These are phyloP conservation scores for Alternaria solani DNA, from an alignment of 2,329 filamentous ascomycete genomes.

Conservation along the genomic window DNA sequence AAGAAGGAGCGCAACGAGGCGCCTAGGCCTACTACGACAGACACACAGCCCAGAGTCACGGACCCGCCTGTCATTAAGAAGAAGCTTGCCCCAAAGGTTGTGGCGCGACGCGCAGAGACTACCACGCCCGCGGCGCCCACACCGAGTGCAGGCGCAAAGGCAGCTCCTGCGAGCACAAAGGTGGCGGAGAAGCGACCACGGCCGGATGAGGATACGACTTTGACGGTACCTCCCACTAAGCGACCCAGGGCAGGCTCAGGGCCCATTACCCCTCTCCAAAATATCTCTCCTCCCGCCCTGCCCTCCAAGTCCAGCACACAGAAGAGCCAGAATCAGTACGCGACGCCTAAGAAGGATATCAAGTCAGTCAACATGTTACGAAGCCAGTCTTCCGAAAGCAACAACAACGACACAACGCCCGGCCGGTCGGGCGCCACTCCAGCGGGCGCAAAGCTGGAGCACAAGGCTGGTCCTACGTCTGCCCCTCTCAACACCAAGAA, in stretches of 20 bases:
- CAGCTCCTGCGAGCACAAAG: slow-evolving; percentile 22
- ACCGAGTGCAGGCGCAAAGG: slow-evolving; percentile 17
- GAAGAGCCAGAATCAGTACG: slow-evolving; percentile 37
- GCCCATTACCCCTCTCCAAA: slow-evolving; percentile 43
- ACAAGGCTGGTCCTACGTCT: slow-evolving; percentile 39
- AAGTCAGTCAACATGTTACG: slow-evolving; percentile 49
- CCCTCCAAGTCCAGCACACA: slow-evolving; percentile 42
- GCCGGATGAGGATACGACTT: slow-evolving; percentile 38
- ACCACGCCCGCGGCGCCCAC: slow-evolving; percentile 22
- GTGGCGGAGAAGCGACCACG: slow-evolving; percentile 48
- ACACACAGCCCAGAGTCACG: slow-evolving; percentile 28
- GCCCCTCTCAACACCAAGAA: slow-evolving; percentile 43
- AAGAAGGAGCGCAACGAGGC: slow-evolving; percentile 41
- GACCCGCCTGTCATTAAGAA: slow-evolving; percentile 33
- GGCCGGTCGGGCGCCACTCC: slow-evolving; percentile 46
- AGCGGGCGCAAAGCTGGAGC: slow-evolving; percentile 32
- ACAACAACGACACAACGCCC: slow-evolving; percentile 46
- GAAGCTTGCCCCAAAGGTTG: slow-evolving; percentile 39
- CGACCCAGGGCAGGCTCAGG: slow-evolving; percentile 42
- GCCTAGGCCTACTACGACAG: slow-evolving; percentile 26
- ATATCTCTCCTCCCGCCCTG: slow-evolving; percentile 40
- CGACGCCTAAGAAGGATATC: slow-evolving; percentile 48
- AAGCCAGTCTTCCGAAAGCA: slow-evolving; percentile 44
- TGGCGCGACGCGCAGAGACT: slow-evolving; percentile 33
- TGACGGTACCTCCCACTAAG: slow-evolving; percentile 39